phyloP scores from a whole-genome alignment of 805 yeast species.

The Pichia cabralensis region DNA sequence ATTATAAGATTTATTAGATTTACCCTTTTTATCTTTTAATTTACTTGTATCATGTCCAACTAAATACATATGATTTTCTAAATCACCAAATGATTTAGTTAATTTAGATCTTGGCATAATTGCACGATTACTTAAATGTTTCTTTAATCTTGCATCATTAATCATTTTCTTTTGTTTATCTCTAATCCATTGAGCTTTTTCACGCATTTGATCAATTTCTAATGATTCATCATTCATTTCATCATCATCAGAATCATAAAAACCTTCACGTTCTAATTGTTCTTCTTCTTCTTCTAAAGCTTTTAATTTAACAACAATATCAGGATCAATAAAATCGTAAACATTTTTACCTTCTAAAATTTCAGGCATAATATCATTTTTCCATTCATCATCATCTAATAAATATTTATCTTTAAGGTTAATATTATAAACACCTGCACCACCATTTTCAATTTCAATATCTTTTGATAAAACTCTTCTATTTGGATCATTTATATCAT shows the following conservation, averaged over 20 bases:
- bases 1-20: slow-evolving; percentile 20
- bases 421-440: slow-evolving; percentile 96
- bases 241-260: slow-evolving; percentile 80
- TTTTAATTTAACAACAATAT: slow-evolving; percentile 84
- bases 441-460: slow-evolving; percentile 90
- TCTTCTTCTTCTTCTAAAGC: slow-evolving; percentile 98
- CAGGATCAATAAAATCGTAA: slow-evolving; percentile 94
- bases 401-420: slow-evolving; percentile 87
- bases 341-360: slow-evolving; percentile 92
- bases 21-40: slow-evolving; percentile 35
- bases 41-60: slow-evolving; percentile 80
- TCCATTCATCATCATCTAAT: slow-evolving; percentile 95
- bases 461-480: slow-evolving; percentile 79
- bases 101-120: slow-evolving; percentile 85
- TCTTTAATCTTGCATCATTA: slow-evolving; percentile 77
- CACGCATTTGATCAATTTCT: slow-evolving; percentile 57
- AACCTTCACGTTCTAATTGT: slow-evolving; percentile 84
- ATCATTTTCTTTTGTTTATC: slow-evolving; percentile 91
- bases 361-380: slow-evolving; percentile 95
- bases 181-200: slow-evolving; percentile 93
- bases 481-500: slow-evolving; percentile 71
- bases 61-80: slow-evolving; percentile 84
- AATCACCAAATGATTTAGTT: slow-evolving; percentile 60
- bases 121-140: slow-evolving; percentile 77
- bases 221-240: slow-evolving; percentile 50